Conservation (phyloP, 768 basidiomycete species). For the Filobasidium wieringae region DNA sequence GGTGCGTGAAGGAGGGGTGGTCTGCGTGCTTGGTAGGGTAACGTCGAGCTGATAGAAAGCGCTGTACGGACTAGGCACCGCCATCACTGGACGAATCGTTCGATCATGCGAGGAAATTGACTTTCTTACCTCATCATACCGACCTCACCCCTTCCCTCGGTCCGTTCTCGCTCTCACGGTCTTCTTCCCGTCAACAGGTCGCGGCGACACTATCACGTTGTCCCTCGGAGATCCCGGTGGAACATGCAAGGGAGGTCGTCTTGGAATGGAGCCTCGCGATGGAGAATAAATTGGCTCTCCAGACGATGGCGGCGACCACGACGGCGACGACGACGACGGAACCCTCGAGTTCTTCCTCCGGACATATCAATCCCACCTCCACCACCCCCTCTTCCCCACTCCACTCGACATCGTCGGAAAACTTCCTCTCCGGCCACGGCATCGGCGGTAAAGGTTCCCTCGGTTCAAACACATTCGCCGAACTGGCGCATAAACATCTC, state of each 20-base stretch:
- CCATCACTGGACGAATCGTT: constrained; percentile 18
- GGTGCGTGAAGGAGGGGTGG: constrained; percentile 15
- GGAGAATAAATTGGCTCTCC: constrained; percentile 19
- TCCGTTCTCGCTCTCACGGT: constrained; percentile 25
- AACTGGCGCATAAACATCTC: constrained; percentile 3
- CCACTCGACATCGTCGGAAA: too few relatives aligned
- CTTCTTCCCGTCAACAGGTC: constrained; percentile 25
- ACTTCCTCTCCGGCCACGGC: not conserved
- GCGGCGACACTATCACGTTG: constrained; percentile 27
- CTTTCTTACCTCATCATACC: constrained; percentile 32
- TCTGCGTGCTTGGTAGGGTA: not conserved
- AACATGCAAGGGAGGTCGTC: constrained; percentile 34
- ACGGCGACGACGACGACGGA: constrained; percentile 25
- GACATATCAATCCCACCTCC: too few relatives aligned
- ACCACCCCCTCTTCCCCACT: too few relatives aligned
- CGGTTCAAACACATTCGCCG: constrained; percentile 27
- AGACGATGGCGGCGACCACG: too few relatives aligned
- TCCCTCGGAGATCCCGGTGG: constrained; percentile 21
- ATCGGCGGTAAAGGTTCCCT: constrained; percentile 30
- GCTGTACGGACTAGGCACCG: not conserved
- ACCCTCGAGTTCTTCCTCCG: too few relatives aligned
- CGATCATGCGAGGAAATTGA: constrained; percentile 27
- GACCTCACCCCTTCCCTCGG: constrained; percentile 35
- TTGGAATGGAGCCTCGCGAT: constrained; percentile 30
- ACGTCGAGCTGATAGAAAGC: not conserved